A percentile compares a stretch with the other conserved stretches of the same genome.
phyloP scores from a whole-genome alignment of 2,329 filamentous ascomycete species.

The Xenosphaeropsis pyriputrescens region DNA sequence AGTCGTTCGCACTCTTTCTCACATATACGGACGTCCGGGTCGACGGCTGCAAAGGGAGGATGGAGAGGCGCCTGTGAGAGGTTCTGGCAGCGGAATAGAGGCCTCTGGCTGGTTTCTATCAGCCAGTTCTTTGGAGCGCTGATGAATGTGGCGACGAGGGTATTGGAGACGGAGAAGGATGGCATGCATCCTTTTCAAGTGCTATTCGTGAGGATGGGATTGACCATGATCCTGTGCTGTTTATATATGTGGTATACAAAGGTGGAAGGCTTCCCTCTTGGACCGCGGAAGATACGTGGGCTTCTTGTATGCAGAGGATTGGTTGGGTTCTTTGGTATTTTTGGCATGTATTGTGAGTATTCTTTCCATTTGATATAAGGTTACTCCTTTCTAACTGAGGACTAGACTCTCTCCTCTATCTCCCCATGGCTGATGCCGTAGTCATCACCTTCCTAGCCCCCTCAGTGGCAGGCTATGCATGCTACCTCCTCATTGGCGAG shows the following conservation, averaged over 20 bases:
- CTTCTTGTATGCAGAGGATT: conserved; percentile 56
- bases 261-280: conserved; percentile 57
- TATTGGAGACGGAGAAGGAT: conserved; percentile 58
- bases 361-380: background rate
- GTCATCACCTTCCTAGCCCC: conserved; percentile 82
- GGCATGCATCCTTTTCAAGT: conserved; percentile 76
- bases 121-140: conserved; percentile 70
- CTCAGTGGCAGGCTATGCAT: conserved; percentile 64
- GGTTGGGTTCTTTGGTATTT: conserved; percentile 65
- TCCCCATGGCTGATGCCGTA: conserved; percentile 75
- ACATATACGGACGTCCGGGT: background rate
- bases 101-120: conserved; percentile 56
- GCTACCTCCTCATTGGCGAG: conserved; percentile 59
- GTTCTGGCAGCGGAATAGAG: conserved; percentile 54
- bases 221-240: conserved; percentile 53
- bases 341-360: conserved; percentile 32
- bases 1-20: conserved; percentile 7
- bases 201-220: conserved; percentile 63
- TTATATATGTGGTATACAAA: conserved; percentile 60
- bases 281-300: conserved; percentile 47
- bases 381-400: too few relatives aligned
- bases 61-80: conserved; percentile 7
- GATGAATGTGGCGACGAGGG: conserved; percentile 72
- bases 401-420: conserved; percentile 56
- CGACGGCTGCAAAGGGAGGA: conserved; percentile 2